Conservation (phyloP, 345 rosid species). For the Ceriops zippeliana region DNA sequence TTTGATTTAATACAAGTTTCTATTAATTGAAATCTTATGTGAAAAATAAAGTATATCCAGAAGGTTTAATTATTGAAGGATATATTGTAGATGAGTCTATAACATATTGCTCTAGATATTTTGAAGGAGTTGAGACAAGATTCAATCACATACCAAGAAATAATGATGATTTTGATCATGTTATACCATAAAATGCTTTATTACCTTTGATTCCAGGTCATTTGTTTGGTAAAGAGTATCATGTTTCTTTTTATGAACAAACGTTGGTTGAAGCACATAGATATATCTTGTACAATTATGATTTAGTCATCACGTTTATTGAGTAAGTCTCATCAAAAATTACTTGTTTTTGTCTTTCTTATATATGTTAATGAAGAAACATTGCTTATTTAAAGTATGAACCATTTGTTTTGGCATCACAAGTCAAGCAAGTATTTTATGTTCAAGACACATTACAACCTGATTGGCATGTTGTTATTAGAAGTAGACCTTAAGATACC, state of each 20-base stretch:
- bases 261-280: neutral
- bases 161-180: neutral
- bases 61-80: neutral
- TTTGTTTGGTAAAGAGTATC: neutral
- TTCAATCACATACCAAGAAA: neutral
- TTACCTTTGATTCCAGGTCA: neutral
- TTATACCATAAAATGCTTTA: neutral
- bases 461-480: too few relatives aligned
- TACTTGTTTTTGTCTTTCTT: too few relatives aligned
- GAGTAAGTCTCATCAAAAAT: too few relatives aligned
- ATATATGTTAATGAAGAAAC: too few relatives aligned
- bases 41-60: neutral
- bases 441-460: too few relatives aligned
- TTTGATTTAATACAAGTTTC: neutral
- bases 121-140: neutral
- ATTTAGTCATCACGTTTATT: neutral
- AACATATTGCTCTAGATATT: slow-evolving; percentile 9
- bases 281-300: slow-evolving; percentile 2
- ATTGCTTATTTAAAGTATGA: too few relatives aligned
- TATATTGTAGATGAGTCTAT: slow-evolving; percentile 5
- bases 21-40: neutral
- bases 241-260: neutral
- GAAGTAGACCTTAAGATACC: too few relatives aligned
- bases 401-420: too few relatives aligned
- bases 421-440: too few relatives aligned